Conservation (phyloP, 352 stramenopile genomes). For the Globisporangium cederbergense region DNA sequence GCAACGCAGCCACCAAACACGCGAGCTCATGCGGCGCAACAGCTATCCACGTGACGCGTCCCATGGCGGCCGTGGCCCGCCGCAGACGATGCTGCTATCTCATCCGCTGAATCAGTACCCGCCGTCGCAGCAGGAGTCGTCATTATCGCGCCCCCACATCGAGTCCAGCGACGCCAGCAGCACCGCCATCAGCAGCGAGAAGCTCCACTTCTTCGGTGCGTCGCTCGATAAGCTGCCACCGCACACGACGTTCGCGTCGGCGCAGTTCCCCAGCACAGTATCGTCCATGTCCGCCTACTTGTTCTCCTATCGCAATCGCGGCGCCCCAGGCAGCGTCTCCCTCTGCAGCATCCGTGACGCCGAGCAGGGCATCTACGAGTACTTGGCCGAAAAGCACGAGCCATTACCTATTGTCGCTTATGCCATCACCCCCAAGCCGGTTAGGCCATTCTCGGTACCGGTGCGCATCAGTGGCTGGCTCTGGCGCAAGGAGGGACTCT, state of each 20-base stretch:
- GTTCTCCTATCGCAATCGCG: neutral
- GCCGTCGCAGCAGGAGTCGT: neutral
- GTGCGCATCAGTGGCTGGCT: slow-evolving; percentile 54
- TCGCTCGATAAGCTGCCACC: neutral
- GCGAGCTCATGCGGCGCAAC: neutral
- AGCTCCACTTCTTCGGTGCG: neutral
- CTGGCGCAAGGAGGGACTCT: slow-evolving; percentile 43
- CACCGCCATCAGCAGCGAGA: neutral
- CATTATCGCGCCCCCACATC: neutral
- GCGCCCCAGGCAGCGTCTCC: neutral
- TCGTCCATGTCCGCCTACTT: slow-evolving; percentile 3
- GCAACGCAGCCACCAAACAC: neutral
- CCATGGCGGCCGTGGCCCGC: neutral
- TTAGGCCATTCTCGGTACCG: slow-evolving; percentile 22
- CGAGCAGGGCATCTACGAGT: slow-evolving; percentile 57
- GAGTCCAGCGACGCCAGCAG: neutral
- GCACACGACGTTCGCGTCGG: neutral
- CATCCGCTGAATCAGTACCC: neutral
- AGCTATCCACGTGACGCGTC: neutral
- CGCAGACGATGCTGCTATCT: neutral
- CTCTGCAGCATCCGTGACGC: slow-evolving; percentile 42
- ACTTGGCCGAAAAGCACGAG: slow-evolving; percentile 49
- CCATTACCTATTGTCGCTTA: neutral
- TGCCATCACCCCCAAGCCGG: neutral
- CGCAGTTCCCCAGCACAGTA: slow-evolving; percentile 1